phyloP scores from a whole-genome alignment of 257 asterid species.

The Scutellaria galericulata region DNA sequence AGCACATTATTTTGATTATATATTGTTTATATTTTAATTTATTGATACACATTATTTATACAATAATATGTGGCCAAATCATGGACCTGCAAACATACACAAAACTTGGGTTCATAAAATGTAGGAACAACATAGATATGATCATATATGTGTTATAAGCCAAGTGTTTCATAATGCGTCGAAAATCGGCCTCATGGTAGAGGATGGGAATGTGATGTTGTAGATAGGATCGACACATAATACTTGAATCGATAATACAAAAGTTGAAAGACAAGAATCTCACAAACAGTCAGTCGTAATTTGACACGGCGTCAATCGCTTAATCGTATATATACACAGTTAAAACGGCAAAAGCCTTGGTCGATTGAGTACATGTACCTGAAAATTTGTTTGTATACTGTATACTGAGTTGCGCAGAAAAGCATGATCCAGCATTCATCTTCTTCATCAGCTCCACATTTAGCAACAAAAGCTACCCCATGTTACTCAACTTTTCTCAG shows the following conservation, averaged over 20 bases:
- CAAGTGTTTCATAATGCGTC: not conserved
- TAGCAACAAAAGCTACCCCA: constrained; percentile 38
- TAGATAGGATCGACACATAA: not conserved
- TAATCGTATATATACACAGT: not conserved
- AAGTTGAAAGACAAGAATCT: not conserved
- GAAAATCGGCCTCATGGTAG: not conserved
- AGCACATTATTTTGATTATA: no score
- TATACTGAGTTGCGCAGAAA: constrained; percentile 38
- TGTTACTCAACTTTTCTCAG: constrained; percentile 34
- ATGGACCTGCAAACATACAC: no score
- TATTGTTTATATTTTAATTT: no score
- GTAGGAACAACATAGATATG: not conserved
- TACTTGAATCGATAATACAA: not conserved
- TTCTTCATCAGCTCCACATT: not conserved
- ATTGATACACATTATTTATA: no score
- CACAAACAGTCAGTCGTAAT: not conserved
- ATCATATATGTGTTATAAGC: not conserved
- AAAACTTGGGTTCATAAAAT: not conserved
- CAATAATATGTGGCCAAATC: no score
- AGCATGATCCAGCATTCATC: constrained; percentile 36
- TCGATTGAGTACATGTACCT: not conserved
- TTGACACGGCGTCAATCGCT: constrained; percentile 15
- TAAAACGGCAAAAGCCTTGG: not conserved
- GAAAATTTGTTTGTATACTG: not conserved
- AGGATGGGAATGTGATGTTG: not conserved